Evolutionary conservation across 179 eudicot genomes (phyloP).

Genomic region (Nepenthes alata): DNA sequence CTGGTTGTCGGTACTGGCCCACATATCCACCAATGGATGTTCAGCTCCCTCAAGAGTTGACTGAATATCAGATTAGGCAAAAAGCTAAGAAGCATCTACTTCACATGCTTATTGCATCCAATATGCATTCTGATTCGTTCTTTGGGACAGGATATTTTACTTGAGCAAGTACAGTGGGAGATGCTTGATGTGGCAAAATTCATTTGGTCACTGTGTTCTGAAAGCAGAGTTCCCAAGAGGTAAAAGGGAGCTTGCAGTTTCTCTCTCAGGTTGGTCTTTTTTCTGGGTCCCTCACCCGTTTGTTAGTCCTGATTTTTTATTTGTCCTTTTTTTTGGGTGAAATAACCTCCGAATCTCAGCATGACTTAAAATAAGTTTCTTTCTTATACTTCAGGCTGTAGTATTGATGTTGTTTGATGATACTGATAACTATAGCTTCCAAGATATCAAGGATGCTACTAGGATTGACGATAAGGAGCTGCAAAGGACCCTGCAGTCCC

Average conservation of each 20-base stretch:
- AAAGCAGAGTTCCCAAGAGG: conserved; percentile 82
- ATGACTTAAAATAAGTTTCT: background rate
- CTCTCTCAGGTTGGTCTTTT: conserved; percentile 79
- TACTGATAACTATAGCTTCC: conserved; percentile 77
- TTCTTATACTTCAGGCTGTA: conserved; percentile 46
- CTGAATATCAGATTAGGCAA: conserved; percentile 76
- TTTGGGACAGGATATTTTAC: conserved; percentile 71
- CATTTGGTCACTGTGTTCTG: conserved; percentile 85
- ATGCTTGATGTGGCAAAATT: conserved; percentile 97
- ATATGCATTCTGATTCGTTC: background rate
- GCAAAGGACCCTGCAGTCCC: conserved; percentile 86
- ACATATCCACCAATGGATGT: conserved; percentile 99
- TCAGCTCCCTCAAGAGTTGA: conserved; percentile 86
- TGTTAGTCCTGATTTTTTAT: background rate
- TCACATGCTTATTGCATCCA: background rate
- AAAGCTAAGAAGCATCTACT: background rate
- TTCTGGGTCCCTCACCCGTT: background rate
- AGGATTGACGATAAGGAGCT: conserved; percentile 91
- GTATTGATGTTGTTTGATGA: conserved; percentile 93
- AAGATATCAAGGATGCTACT: conserved; percentile 88
- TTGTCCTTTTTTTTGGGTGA: background rate
- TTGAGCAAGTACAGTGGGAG: conserved; percentile 90
- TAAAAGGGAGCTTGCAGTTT: conserved; percentile 92
- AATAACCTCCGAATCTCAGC: too few relatives aligned
- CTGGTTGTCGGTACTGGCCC: conserved; percentile 80